These are phyloP conservation scores for Talaromyces sp. DNA, from an alignment of 2,329 filamentous ascomycete genomes.

Conservation along the genomic window DNA sequence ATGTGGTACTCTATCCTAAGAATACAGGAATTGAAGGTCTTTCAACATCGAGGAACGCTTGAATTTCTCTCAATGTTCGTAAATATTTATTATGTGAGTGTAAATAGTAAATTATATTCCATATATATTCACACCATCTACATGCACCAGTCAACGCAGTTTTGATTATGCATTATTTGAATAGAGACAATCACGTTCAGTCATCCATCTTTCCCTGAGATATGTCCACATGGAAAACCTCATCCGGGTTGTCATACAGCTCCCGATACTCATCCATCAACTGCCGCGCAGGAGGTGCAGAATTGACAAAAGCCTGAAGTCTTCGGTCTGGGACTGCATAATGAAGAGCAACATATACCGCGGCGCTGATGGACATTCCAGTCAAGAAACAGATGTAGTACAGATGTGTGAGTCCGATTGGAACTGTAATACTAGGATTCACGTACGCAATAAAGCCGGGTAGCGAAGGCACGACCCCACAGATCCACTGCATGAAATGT, in stretches of 20 bases:
- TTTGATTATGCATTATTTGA: neutral
- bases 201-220: neutral
- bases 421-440: conserved; percentile 32
- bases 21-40: too few species aligned
- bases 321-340: conserved; percentile 8
- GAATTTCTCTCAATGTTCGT: too few species aligned
- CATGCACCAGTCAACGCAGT: neutral
- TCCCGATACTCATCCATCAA: conserved; percentile 10
- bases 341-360: conserved; percentile 22
- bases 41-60: too few species aligned
- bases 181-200: neutral
- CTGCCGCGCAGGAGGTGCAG: conserved; percentile 8
- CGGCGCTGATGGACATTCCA: conserved; percentile 20
- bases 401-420: conserved; percentile 34
- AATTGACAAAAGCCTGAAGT: conserved; percentile 2
- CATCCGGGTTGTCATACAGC: conserved; percentile 7
- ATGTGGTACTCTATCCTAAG: too few species aligned
- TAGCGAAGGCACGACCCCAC: conserved; percentile 40
- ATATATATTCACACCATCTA: neutral
- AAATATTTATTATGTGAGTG: too few species aligned
- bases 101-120: neutral
- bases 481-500: conserved; percentile 36
- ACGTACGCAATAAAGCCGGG: conserved; percentile 46
- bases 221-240: conserved; percentile 5
- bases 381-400: conserved; percentile 26